phyloP scores from a whole-genome alignment of 2,329 filamentous ascomycete species.

The Chalaropsis thielavioides region DNA sequence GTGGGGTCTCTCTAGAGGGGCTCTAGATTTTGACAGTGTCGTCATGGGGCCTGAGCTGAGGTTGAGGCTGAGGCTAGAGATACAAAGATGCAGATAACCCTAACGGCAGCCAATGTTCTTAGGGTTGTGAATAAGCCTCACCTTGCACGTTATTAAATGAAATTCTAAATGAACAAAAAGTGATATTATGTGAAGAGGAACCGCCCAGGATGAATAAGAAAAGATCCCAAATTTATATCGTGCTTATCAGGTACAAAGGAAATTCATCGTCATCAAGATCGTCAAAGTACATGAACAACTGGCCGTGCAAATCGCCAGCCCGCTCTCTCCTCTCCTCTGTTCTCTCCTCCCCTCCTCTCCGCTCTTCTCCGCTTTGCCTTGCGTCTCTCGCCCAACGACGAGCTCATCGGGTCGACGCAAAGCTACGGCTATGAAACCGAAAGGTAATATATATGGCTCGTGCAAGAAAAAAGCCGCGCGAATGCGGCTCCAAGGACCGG shows the following conservation, averaged over 20 bases:
- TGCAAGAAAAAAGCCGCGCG: not conserved
- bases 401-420: not conserved
- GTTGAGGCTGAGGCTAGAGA: not conserved
- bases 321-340: not conserved
- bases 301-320: not conserved
- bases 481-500: not conserved
- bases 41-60: not conserved
- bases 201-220: not conserved
- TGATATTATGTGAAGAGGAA: no score
- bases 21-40: conserved; percentile 4
- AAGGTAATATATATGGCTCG: not conserved
- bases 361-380: not conserved
- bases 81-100: not conserved
- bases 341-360: not conserved
- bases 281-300: conserved; percentile 4
- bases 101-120: not conserved
- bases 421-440: not conserved
- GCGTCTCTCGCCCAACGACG: not conserved
- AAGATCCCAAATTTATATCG: not conserved
- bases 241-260: not conserved
- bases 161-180: no score
- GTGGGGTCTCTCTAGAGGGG: conserved; percentile 10
- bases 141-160: no score
- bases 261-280: conserved; percentile 6
- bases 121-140: not conserved